Conservation (phyloP, 352 stramenopile genomes). For the Pythium sp. region DNA sequence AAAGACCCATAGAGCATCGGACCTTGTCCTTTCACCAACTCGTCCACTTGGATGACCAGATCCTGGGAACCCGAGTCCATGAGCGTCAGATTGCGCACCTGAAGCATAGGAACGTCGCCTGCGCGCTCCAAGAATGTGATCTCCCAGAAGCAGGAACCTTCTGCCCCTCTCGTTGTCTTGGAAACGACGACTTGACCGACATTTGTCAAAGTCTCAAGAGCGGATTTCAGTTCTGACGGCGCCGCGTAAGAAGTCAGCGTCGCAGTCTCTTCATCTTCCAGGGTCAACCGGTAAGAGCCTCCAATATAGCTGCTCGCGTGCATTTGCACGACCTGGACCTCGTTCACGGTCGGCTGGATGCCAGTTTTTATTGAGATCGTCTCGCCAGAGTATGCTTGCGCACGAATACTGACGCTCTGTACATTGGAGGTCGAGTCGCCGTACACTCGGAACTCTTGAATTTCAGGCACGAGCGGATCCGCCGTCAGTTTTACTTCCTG, state of each 20-base stretch:
- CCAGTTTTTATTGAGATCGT: constrained; percentile 33
- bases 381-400: constrained; percentile 42
- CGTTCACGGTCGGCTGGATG: constrained; percentile 27
- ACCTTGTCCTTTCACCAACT: constrained; percentile 44
- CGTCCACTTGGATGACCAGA: constrained; percentile 34
- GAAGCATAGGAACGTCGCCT: constrained; percentile 49
- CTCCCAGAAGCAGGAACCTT: constrained; percentile 52
- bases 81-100: constrained; percentile 39
- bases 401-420: constrained; percentile 30
- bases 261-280: constrained; percentile 36
- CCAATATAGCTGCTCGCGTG: constrained; percentile 42
- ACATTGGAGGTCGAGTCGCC: constrained; percentile 36
- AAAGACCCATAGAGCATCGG: constrained; percentile 40
- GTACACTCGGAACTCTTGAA: constrained; percentile 49
- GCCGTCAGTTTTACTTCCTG: constrained; percentile 33
- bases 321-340: constrained; percentile 45
- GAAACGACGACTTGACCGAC: constrained; percentile 33
- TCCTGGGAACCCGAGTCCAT: constrained; percentile 46
- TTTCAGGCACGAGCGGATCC: constrained; percentile 31
- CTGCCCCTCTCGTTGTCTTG: constrained; percentile 25
- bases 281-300: constrained; percentile 36
- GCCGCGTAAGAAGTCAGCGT: constrained; percentile 52
- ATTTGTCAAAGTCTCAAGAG: constrained; percentile 47
- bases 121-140: constrained; percentile 54
- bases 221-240: constrained; percentile 33